Conservation (phyloP, 1,284 basidiomycete species). For the Tilletia caries region DNA sequence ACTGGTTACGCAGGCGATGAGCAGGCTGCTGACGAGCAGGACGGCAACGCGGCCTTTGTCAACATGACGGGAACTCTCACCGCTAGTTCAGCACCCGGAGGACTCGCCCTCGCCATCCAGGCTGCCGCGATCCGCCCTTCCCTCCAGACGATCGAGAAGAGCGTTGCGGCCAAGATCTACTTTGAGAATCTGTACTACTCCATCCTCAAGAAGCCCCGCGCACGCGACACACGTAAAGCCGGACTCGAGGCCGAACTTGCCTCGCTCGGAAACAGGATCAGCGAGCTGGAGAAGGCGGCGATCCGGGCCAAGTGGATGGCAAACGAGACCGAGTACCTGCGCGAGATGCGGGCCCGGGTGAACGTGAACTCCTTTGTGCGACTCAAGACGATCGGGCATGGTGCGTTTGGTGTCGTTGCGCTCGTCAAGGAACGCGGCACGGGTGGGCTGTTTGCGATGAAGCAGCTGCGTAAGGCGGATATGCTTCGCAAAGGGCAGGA, state of each 20-base stretch:
- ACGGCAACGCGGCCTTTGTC: not conserved
- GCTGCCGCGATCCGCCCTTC: conserved; percentile 56
- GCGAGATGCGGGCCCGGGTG: conserved; percentile 76
- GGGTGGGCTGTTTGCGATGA: conserved; percentile 88
- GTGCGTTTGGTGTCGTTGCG: conserved; percentile 95
- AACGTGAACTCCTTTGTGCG: conserved; percentile 80
- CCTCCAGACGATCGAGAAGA: conserved; percentile 83
- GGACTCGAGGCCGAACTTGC: conserved; percentile 84
- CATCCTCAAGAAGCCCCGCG: conserved; percentile 67
- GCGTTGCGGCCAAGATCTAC: conserved; percentile 85
- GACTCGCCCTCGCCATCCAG: conserved; percentile 2
- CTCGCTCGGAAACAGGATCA: conserved; percentile 63
- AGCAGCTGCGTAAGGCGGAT: conserved; percentile 89
- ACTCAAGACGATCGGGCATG: conserved; percentile 92
- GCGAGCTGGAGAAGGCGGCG: conserved; percentile 67
- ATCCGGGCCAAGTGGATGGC: conserved; percentile 73
- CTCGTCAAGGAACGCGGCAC: conserved; percentile 78
- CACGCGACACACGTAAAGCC: conserved; percentile 75
- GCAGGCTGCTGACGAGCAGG: not conserved
- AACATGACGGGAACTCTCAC: not conserved
- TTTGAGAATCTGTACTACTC: conserved; percentile 87
- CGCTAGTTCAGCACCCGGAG: not conserved
- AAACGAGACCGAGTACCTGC: conserved; percentile 83
- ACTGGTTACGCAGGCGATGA: not conserved
- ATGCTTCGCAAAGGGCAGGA: conserved; percentile 98